Evolutionary conservation across 225 moss, liverwort and hornwort species (phyloP), one percentile per base, ranked within the genome.

Genomic region (Takakia lepidozioides): DNA sequence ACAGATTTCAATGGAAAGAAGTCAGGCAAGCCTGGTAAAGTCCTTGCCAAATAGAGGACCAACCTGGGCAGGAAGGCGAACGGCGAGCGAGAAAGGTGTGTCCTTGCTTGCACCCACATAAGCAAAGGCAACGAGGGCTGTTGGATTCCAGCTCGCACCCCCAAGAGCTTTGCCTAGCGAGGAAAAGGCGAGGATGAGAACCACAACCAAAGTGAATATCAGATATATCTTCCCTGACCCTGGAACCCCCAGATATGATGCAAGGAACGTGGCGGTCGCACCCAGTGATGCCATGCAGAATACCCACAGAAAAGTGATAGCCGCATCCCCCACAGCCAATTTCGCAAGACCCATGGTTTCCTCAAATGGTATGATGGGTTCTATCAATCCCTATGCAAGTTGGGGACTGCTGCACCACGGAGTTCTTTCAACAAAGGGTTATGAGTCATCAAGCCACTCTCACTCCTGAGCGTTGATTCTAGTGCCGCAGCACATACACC

Each of bases 81-180:
- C 46, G 0, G 64, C 73, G 2, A 88, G 62, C 5, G 75, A n/a
- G 44, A 69, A 38, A 20, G 78, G 70, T 2, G 77, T 78, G 44
- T 83, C 85, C 2, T 78, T 49, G 43, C 83, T 71, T 3, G 63
- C 76, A 26, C 87, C 84, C 5, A 64, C 84, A 19, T 70, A 62
- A 18, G 76, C 67, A 42, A 87, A 87, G 6, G 82, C 84, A 18
- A 92, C 35, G 3, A 82, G 68, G 10, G 72, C 75, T 3, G 88
- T 87, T 5, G 92, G 85, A 59, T 92, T 92, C 82, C 85, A 88
- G 41, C 70, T 70, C 24, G 85, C 85, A 14, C 78, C 85, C 6
- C 82, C 88, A 0, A 70, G 51, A 0, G 61, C 68, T 47, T 64
- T 56, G 7, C 70, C 67, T 28, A 80, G 24, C 17, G 63, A 29